Conservation (phyloP, 768 basidiomycete species). For the Roridomyces roridus region DNA sequence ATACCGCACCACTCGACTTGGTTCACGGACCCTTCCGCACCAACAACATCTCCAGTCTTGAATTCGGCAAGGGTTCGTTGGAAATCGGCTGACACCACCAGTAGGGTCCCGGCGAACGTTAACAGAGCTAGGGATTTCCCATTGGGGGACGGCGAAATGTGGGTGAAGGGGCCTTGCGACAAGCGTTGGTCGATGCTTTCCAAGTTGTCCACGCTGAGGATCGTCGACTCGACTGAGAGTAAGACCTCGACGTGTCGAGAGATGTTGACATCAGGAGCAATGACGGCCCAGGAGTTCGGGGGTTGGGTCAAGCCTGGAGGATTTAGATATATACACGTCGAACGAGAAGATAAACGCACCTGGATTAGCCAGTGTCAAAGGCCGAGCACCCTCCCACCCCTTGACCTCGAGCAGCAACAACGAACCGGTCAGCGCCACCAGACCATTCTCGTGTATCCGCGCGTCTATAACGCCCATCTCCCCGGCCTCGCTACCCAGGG, state of each 20-base stretch:
- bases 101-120: constrained; percentile 73
- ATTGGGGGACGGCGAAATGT: constrained; percentile 90
- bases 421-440: constrained; percentile 84
- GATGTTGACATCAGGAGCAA: constrained; percentile 88
- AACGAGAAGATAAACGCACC: constrained; percentile 50
- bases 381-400: constrained; percentile 84
- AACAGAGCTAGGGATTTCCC: constrained; percentile 90
- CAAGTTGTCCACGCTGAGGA: constrained; percentile 86
- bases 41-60: constrained; percentile 63
- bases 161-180: constrained; percentile 86
- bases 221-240: constrained; percentile 79
- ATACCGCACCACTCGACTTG: constrained; percentile 96
- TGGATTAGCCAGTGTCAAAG: constrained; percentile 74
- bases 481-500: constrained; percentile 80
- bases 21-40: constrained; percentile 61
- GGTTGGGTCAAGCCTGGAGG: constrained; percentile 72
- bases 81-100: constrained; percentile 97
- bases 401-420: constrained; percentile 84
- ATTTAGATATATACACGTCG: constrained; percentile 1
- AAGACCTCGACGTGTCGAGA: constrained; percentile 92
- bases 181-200: constrained; percentile 89
- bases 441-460: constrained; percentile 82
- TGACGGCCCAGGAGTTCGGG: constrained; percentile 85
- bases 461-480: constrained; percentile 89
- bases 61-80: constrained; percentile 89